Percentiles rank a stretch among this genome's conserved stretches.
phyloP scores from a whole-genome alignment of 2,329 filamentous ascomycete species.

The Microcyclosporella mali region DNA sequence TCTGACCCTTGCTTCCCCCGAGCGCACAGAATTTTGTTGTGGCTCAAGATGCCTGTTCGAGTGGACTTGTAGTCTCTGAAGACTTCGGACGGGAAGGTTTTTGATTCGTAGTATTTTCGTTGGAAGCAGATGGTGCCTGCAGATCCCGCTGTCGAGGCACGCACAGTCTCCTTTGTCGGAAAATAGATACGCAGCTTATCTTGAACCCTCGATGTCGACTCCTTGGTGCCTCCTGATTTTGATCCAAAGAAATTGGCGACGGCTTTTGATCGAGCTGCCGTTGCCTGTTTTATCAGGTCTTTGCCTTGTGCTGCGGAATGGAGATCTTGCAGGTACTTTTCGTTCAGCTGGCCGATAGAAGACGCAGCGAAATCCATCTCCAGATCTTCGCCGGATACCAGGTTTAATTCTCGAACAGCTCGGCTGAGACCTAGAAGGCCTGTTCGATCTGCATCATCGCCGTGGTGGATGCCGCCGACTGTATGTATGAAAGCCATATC shows the following conservation, averaged over 20 bases:
- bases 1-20: conserved; percentile 28
- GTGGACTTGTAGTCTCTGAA: conserved; percentile 71
- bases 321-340: conserved; percentile 57
- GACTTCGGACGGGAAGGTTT: conserved; percentile 63
- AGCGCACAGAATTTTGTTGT: conserved; percentile 61
- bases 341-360: conserved; percentile 71
- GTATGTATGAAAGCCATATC: conserved; percentile 77
- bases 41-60: conserved; percentile 69
- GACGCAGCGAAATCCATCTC: conserved; percentile 65
- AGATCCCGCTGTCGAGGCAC: conserved; percentile 32
- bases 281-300: conserved; percentile 20
- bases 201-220: conserved; percentile 12
- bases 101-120: conserved; percentile 62
- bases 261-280: conserved; percentile 17
- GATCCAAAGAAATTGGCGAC: conserved; percentile 22
- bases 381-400: conserved; percentile 35
- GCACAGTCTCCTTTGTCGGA: conserved; percentile 61
- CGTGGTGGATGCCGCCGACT: conserved; percentile 45
- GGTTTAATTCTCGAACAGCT: conserved; percentile 58
- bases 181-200: conserved; percentile 70
- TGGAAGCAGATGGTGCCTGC: conserved; percentile 82
- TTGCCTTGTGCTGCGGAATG: conserved; percentile 53
- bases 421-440: conserved; percentile 70
- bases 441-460: conserved; percentile 43
- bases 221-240: conserved; percentile 1